Conservation (phyloP, 108 stramenopile species). For the Cylindrotheca closterium region DNA sequence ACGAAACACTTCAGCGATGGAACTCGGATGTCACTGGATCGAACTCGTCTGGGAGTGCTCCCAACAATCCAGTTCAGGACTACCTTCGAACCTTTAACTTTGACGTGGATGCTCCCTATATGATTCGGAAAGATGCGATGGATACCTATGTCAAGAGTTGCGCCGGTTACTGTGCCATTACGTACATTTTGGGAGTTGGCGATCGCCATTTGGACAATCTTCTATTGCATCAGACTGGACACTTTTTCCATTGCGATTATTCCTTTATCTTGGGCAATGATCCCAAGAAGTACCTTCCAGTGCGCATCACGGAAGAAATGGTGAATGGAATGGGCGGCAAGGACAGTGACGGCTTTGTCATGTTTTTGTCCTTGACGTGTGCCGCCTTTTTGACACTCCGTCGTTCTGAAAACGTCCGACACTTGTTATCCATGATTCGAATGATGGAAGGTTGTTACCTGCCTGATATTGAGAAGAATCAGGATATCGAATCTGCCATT, state of each 20-base stretch:
- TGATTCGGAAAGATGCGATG: slow-evolving; percentile 75
- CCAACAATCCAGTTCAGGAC: slow-evolving; percentile 82
- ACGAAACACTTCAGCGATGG: slow-evolving; percentile 65
- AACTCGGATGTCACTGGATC: neutral
- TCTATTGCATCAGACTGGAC: slow-evolving; percentile 77
- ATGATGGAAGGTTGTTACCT: slow-evolving; percentile 52
- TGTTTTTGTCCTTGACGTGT: slow-evolving; percentile 76
- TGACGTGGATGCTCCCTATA: slow-evolving; percentile 66
- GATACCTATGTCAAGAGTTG: slow-evolving; percentile 93
- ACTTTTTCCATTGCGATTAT: slow-evolving; percentile 86
- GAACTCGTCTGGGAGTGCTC: neutral
- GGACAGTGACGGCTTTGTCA: slow-evolving; percentile 82
- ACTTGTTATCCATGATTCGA: slow-evolving; percentile 67
- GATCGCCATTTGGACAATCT: slow-evolving; percentile 90
- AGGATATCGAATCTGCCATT: slow-evolving; percentile 60
- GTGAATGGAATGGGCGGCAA: slow-evolving; percentile 81
- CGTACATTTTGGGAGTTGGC: slow-evolving; percentile 92
- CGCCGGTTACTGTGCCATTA: slow-evolving; percentile 98
- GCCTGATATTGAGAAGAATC: slow-evolving; percentile 59
- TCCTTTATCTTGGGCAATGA: slow-evolving; percentile 87
- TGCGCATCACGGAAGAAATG: slow-evolving; percentile 88
- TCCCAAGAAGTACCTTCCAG: slow-evolving; percentile 83
- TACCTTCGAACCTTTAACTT: slow-evolving; percentile 72
- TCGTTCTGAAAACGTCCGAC: slow-evolving; percentile 69
- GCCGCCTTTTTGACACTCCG: slow-evolving; percentile 81